phyloP scores from a whole-genome alignment of 2,329 filamentous ascomycete species.

The Paecilomyces niveus region DNA sequence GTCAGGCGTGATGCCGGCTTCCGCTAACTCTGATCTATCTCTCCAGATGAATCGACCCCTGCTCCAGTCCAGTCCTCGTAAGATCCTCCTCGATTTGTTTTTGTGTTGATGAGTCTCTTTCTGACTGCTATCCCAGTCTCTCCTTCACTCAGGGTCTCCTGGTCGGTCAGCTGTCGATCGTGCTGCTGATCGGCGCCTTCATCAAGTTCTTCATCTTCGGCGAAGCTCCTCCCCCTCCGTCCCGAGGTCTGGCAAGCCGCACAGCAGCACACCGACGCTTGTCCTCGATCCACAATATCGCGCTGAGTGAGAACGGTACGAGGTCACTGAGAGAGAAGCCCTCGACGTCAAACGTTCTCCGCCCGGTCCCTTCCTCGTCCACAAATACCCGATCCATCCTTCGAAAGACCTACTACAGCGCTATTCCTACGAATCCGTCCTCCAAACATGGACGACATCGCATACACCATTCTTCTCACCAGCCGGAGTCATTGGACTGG shows the following conservation, averaged over 20 bases:
- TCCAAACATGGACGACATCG: slow-evolving; percentile 36
- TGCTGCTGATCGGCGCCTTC: slow-evolving; percentile 84
- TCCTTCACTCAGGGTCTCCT: slow-evolving; percentile 93
- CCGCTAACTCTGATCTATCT: background rate
- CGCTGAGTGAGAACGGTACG: slow-evolving; percentile 34
- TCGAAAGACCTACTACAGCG: slow-evolving; percentile 93
- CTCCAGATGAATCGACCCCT: slow-evolving; percentile 9
- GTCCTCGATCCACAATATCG: slow-evolving; percentile 49
- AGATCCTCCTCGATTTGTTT: background rate
- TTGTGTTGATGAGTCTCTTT: background rate
- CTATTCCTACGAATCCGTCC: slow-evolving; percentile 33
- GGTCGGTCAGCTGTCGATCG: slow-evolving; percentile 85
- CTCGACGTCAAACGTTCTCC: slow-evolving; percentile 61
- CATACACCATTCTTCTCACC: slow-evolving; percentile 63
- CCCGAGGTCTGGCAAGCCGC: slow-evolving; percentile 67
- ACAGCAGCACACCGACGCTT: slow-evolving; percentile 72
- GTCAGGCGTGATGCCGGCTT: background rate
- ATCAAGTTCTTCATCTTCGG: slow-evolving; percentile 99
- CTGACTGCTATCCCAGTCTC: slow-evolving; percentile 45
- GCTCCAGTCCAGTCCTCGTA: slow-evolving; percentile 10
- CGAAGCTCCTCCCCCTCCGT: slow-evolving; percentile 77
- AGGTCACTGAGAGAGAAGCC: slow-evolving; percentile 40
- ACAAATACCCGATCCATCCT: slow-evolving; percentile 77
- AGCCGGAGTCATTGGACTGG: slow-evolving; percentile 95
- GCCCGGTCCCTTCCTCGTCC: slow-evolving; percentile 67